Percentiles rank a stretch among this genome's conserved stretches.
phyloP scores from a whole-genome alignment of 1,139 yeast genomes.

The Yamadazyma aaseri region DNA sequence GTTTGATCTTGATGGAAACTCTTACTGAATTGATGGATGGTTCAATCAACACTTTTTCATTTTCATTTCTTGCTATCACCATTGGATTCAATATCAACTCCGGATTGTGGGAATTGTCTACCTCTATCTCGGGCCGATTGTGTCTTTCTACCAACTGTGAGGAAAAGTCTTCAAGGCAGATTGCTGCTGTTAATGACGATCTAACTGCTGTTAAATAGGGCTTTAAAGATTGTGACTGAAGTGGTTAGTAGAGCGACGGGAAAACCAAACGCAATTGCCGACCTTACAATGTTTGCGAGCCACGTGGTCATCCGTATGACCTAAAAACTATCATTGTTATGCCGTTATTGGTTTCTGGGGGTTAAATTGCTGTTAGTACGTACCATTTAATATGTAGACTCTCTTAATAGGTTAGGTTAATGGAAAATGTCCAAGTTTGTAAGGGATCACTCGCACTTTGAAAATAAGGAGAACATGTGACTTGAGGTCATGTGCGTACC shows the following conservation, averaged over 20 bases:
- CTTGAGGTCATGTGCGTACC: no score
- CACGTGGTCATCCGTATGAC: no score
- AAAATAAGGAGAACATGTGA: no score
- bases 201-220: slow-evolving; percentile 95
- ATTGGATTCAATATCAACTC: slow-evolving; percentile 88
- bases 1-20: slow-evolving; percentile 88
- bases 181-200: slow-evolving; percentile 91
- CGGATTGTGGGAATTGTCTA: slow-evolving; percentile 56
- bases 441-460: no score
- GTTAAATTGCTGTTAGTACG: no score
- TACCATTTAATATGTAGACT: no score
- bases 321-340: no score
- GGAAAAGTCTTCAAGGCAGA: slow-evolving; percentile 90
- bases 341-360: no score
- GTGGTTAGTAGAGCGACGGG: slow-evolving; percentile 11
- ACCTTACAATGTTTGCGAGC: no score
- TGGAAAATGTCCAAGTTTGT: no score
- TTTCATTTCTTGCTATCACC: slow-evolving; percentile 89
- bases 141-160: slow-evolving; percentile 96
- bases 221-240: slow-evolving; percentile 84
- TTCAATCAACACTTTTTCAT: slow-evolving; percentile 89
- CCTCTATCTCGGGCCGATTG: slow-evolving; percentile 95
- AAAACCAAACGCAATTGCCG: background rate
- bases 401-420: no score
- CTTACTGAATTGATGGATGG: slow-evolving; percentile 90